Base-by-base conservation (phyloP, 179 eudicot genomes). In the Drosera spatulata region DNA sequence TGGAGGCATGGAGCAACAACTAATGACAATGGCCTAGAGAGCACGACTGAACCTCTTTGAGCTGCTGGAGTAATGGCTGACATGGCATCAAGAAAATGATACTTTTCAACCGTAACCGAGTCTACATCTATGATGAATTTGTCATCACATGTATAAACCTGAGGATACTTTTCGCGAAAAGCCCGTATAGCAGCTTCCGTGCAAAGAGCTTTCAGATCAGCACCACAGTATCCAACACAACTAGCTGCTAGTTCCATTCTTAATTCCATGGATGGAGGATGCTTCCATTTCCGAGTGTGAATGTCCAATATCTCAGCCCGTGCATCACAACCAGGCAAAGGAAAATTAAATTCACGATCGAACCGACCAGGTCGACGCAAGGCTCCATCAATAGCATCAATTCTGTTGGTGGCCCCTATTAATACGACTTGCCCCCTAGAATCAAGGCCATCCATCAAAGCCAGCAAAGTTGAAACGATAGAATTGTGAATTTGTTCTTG, bases 161-260 rank as follows among this genome's bases (percentile, higher is more conserved):
- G 99, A 67, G 99, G 99, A 75, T 90, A 94, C 67, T 82, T 94
- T 75, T 94, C 97, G 60, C 99, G 97, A 53, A 94, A 94, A 50
- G 97, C 99, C 54, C 91, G 95, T 66, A 94, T 94, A 59, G 99
- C 99, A 73, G 99, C 99, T 82, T 94, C 99, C 58, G 99, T 94
- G 71, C 99, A 90, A 49, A 94, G 77, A 58, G 99, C 99, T 71
- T 94, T 94, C 67, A 94, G 69, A 74, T 94, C 99, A 79, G 99
- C 99, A 65, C 99, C 99, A 77, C 99, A 94, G 62, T 94, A 94
- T 48, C 99, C 99, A 49, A 94, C 97, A 77, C 99, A 94, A 72
- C 91, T 94, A 72, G 95, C 94, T 62, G 99, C 97, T 80, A 94
- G 99, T 72, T 94, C 97, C 72, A 64, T 65, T 68, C 75, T 83